A percentile compares a stretch with the other conserved stretches of the same genome.
These are phyloP conservation scores for Starmerella stigmatis DNA, from an alignment of 805 yeast species.

Conservation along the genomic window DNA sequence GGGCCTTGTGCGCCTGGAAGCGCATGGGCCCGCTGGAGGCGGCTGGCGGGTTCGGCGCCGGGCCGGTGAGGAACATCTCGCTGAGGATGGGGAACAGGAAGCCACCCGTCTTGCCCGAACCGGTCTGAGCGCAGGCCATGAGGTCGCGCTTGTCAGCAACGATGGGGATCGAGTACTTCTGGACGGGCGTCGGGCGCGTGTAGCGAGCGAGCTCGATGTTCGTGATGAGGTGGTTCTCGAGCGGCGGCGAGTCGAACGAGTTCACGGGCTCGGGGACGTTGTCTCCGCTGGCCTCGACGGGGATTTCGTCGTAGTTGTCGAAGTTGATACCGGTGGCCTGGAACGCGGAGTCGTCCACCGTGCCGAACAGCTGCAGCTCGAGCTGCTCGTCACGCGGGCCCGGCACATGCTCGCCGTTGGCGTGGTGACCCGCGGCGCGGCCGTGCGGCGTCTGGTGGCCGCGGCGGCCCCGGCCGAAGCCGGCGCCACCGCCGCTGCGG, in stretches of 20 bases:
- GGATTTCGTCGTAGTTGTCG: slow-evolving; percentile 96
- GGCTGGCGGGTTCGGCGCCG: slow-evolving; percentile 35
- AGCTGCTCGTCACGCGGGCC: slow-evolving; percentile 57
- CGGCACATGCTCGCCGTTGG: slow-evolving; percentile 78
- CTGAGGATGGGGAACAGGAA: slow-evolving; percentile 95
- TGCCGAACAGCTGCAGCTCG: slow-evolving; percentile 79
- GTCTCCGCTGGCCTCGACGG: slow-evolving; percentile 95
- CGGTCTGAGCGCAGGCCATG: slow-evolving; percentile 97
- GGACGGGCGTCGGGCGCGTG: slow-evolving; percentile 93
- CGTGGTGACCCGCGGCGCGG: slow-evolving; percentile 53
- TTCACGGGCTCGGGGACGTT: slow-evolving; percentile 89
- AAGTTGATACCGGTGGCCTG: slow-evolving; percentile 97
- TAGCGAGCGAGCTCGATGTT: slow-evolving; percentile 83
- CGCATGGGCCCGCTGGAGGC: slow-evolving; percentile 12
- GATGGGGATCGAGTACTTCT: slow-evolving; percentile 85
- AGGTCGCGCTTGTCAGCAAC: slow-evolving; percentile 81
- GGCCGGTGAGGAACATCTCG: slow-evolving; percentile 81
- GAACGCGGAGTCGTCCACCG: slow-evolving; percentile 54
- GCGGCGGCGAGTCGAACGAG: slow-evolving; percentile 82
- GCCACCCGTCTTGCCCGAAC: slow-evolving; percentile 99
- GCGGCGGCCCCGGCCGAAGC: slow-evolving; percentile 38
- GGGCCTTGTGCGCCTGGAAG: slow-evolving; percentile 52
- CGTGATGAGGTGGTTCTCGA: slow-evolving; percentile 73
- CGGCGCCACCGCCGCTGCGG: slow-evolving; percentile 29
- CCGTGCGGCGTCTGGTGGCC: slow-evolving; percentile 20